Conservation (phyloP, 768 basidiomycete genomes). For the Leucocoprinus sp. region DNA sequence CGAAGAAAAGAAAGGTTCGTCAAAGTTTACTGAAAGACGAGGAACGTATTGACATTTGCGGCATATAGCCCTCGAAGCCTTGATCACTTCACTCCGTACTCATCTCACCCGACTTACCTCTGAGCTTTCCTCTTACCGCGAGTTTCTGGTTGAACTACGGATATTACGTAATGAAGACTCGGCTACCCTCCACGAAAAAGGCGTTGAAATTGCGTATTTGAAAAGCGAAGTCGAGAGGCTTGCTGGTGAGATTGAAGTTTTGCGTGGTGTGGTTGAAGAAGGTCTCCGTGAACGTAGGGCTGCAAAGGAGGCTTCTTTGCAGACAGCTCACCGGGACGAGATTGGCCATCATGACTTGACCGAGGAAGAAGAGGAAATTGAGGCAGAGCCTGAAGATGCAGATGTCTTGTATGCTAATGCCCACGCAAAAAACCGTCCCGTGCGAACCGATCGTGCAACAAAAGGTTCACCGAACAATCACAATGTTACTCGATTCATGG, state of each 20-base stretch:
- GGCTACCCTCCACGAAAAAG: conserved; percentile 46
- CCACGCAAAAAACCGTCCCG: conserved; percentile 27
- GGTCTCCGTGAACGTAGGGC: conserved; percentile 68
- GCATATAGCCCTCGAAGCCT: conserved; percentile 72
- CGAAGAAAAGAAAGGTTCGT: conserved; percentile 79
- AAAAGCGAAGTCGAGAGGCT: conserved; percentile 73
- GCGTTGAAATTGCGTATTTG: conserved; percentile 59
- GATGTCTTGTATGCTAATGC: not conserved
- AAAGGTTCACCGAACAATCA: conserved; percentile 26
- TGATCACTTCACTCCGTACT: conserved; percentile 63
- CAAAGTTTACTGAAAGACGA: not conserved
- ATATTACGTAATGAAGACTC: conserved; percentile 56
- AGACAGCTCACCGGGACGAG: conserved; percentile 14
- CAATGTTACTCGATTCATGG: conserved; percentile 33
- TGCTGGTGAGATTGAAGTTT: conserved; percentile 76
- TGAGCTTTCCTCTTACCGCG: conserved; percentile 73
- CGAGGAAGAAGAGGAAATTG: conserved; percentile 20
- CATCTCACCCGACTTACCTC: conserved; percentile 73
- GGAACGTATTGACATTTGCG: not conserved
- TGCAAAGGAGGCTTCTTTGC: conserved; percentile 34
- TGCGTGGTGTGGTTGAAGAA: conserved; percentile 82
- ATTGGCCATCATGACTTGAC: conserved; percentile 15
- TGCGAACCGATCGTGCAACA: conserved; percentile 48
- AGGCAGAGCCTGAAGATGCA: conserved; percentile 13
- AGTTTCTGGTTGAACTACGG: conserved; percentile 58